A percentile compares a stretch with the other conserved stretches of the same genome.
phyloP scores from a whole-genome alignment of 2,329 filamentous ascomycete genomes.

The Hypomyces rosellus region DNA sequence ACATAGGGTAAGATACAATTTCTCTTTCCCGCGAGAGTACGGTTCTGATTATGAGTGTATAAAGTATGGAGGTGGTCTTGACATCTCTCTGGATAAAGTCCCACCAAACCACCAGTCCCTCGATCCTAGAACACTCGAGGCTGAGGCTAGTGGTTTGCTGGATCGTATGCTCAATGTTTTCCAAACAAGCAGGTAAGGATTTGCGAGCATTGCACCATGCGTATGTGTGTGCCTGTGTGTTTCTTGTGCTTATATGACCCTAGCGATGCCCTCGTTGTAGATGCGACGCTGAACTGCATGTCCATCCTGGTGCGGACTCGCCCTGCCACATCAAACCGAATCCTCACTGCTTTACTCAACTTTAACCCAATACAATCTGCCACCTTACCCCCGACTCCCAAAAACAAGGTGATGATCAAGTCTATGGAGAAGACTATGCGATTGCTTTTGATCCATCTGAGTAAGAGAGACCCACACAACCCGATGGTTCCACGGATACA shows the following conservation, averaged over 20 bases:
- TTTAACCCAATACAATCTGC: conserved; percentile 88
- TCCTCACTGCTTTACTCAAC: conserved; percentile 75
- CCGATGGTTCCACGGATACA: conserved; percentile 73
- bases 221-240: neutral
- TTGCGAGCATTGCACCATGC: neutral
- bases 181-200: conserved; percentile 72
- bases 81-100: conserved; percentile 82
- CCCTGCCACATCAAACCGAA: conserved; percentile 74
- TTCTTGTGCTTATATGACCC: conserved; percentile 9
- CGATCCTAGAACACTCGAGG: conserved; percentile 75
- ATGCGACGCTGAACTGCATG: conserved; percentile 85
- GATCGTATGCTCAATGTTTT: conserved; percentile 81
- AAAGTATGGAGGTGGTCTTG: conserved; percentile 46
- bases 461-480: conserved; percentile 80
- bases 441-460: conserved; percentile 73
- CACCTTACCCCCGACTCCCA: conserved; percentile 69
- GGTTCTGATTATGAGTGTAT: conserved; percentile 17
- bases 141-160: conserved; percentile 83
- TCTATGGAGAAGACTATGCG: conserved; percentile 94
- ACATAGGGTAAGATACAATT: conserved; percentile 59
- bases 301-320: conserved; percentile 77
- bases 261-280: conserved; percentile 82
- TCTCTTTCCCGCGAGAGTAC: neutral
- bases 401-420: conserved; percentile 73
- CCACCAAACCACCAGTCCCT: conserved; percentile 77